Evolutionary conservation across 2,329 filamentous ascomycete genomes (phyloP).

Genomic region (Microsporum canis): DNA sequence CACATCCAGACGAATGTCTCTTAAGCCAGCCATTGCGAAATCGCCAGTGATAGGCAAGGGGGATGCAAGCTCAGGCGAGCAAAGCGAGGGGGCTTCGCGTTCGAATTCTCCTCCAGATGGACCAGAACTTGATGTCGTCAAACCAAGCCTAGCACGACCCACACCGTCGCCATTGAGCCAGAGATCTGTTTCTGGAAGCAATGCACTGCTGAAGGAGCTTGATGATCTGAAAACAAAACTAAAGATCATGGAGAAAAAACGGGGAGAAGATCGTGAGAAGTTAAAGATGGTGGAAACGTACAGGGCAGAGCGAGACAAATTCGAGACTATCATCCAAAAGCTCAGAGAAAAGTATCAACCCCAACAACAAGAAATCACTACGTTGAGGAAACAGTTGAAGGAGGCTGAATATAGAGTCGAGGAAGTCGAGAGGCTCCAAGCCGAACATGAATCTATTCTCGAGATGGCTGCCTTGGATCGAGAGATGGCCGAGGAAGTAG

Average conservation of each 20-base stretch:
- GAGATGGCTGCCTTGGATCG: slow-evolving; percentile 82
- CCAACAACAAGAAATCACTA: slow-evolving; percentile 65
- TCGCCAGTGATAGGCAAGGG: slow-evolving; percentile 20
- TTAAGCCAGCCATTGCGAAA: slow-evolving; percentile 22
- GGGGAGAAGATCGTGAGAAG: slow-evolving; percentile 73
- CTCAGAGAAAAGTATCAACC: slow-evolving; percentile 80
- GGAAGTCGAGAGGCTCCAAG: slow-evolving; percentile 59
- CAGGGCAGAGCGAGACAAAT: slow-evolving; percentile 45
- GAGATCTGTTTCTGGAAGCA: slow-evolving; percentile 37
- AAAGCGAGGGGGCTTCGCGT: slow-evolving; percentile 16
- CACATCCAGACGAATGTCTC: slow-evolving; percentile 25
- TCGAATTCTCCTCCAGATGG: slow-evolving; percentile 18
- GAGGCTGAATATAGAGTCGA: slow-evolving; percentile 61
- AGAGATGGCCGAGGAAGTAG: slow-evolving; percentile 92
- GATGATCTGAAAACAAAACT: slow-evolving; percentile 85
- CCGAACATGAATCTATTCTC: slow-evolving; percentile 72
- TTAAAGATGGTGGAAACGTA: slow-evolving; percentile 66
- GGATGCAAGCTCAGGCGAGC: slow-evolving; percentile 20
- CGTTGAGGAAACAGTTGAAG: slow-evolving; percentile 65
- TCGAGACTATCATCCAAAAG: slow-evolving; percentile 77
- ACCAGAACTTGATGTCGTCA: slow-evolving; percentile 16
- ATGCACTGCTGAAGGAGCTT: slow-evolving; percentile 52
- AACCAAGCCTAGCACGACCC: background rate
- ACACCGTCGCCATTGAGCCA: slow-evolving; percentile 14
- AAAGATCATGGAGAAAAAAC: slow-evolving; percentile 75